Conservation (phyloP, 2,329 filamentous ascomycete genomes). For the Cercospora sesami region DNA sequence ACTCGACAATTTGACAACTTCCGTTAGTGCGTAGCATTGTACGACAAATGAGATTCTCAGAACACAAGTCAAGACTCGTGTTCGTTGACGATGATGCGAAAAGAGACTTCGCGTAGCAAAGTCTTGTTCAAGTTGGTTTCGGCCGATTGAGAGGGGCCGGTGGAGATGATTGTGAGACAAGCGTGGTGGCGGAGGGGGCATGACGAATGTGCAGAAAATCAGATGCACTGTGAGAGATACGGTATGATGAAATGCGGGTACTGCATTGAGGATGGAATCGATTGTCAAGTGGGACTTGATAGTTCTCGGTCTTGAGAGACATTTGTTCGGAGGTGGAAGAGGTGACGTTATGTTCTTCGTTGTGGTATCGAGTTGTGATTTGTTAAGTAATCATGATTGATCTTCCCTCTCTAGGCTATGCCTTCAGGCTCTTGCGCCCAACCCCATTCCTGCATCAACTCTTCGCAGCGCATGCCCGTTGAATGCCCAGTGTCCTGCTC, state of each 20-base stretch:
- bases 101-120: background rate
- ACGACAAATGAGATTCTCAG: background rate
- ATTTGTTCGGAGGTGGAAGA: no score
- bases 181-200: background rate
- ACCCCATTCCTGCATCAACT: constrained; percentile 52
- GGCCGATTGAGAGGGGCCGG: background rate
- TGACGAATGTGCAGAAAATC: background rate
- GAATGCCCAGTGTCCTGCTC: constrained; percentile 64
- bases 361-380: background rate
- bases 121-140: background rate
- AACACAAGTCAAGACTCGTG: background rate
- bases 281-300: background rate
- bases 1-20: background rate
- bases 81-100: background rate
- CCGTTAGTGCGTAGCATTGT: background rate
- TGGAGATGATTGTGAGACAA: background rate
- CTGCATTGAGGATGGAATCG: background rate
- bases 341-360: background rate
- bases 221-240: background rate
- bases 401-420: constrained; percentile 16
- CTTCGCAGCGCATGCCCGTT: constrained; percentile 59
- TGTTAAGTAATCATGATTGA: background rate
- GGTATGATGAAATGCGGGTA: background rate
- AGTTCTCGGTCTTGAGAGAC: no score
- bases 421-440: constrained; percentile 29